Percentiles rank a stretch among this genome's conserved stretches.
Evolutionary conservation across 108 stramenopile genomes (phyloP).

Genomic region (Pseudonitzschia multistriata): DNA sequence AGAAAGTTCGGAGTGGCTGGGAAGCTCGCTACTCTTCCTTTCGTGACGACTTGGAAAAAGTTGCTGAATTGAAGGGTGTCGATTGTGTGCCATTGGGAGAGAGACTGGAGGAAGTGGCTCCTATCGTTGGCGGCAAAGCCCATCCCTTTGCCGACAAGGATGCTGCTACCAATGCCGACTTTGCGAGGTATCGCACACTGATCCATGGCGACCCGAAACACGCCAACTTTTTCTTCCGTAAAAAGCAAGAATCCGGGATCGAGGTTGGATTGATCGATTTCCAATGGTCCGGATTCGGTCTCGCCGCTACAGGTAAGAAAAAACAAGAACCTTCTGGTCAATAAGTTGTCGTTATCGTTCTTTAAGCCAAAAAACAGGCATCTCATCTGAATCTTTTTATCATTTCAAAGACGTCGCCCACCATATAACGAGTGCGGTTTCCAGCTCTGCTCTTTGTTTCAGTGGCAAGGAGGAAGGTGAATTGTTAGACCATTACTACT

Average conservation of each 20-base stretch:
- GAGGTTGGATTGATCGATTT: slow-evolving; percentile 74
- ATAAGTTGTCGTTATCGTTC: not conserved
- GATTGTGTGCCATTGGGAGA: slow-evolving; percentile 40
- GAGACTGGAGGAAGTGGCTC: slow-evolving; percentile 47
- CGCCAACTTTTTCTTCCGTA: slow-evolving; percentile 64
- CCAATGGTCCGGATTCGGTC: slow-evolving; percentile 71
- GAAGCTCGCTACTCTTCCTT: slow-evolving; percentile 27
- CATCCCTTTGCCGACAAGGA: slow-evolving; percentile 50
- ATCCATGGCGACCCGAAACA: slow-evolving; percentile 77
- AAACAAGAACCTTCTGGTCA: not conserved
- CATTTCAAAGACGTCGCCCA: slow-evolving; percentile 55
- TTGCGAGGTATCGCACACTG: slow-evolving; percentile 49
- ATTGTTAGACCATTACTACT: slow-evolving; percentile 46
- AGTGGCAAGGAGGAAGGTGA: slow-evolving; percentile 41
- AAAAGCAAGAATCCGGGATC: slow-evolving; percentile 11
- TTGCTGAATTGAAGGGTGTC: slow-evolving; percentile 33
- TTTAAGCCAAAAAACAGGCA: not conserved
- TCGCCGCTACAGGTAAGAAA: slow-evolving; percentile 53
- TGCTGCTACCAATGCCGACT: slow-evolving; percentile 1
- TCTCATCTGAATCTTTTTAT: not conserved
- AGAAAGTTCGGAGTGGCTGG: slow-evolving; percentile 52
- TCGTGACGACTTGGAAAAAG: slow-evolving; percentile 25
- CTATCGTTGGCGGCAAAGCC: slow-evolving; percentile 33
- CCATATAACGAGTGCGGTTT: slow-evolving; percentile 47
- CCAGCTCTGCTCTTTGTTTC: slow-evolving; percentile 33